These are phyloP conservation scores for Phytophthora capsici DNA, from an alignment of 352 stramenopile species.

Conservation along the genomic window DNA sequence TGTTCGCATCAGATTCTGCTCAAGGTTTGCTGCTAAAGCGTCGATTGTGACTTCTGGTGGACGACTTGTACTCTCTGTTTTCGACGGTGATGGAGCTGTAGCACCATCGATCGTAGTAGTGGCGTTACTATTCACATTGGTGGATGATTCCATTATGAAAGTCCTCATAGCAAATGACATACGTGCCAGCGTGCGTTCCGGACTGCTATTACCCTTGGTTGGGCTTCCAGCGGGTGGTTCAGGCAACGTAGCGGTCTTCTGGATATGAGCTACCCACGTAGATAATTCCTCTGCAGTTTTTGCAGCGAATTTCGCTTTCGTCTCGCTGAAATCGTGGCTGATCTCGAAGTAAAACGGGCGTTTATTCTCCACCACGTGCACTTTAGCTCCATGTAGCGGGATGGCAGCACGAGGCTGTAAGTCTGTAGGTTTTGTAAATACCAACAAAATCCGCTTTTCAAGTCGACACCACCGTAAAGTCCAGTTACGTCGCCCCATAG, in stretches of 20 bases:
- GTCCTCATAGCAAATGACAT: conserved; percentile 83
- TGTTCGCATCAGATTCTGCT: conserved; percentile 24
- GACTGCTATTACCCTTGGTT: conserved; percentile 45
- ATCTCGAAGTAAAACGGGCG: conserved; percentile 87
- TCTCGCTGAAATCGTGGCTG: conserved; percentile 73
- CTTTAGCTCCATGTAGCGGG: conserved; percentile 64
- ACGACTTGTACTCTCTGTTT: conserved; percentile 23
- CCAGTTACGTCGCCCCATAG: conserved; percentile 83
- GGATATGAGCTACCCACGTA: conserved; percentile 64
- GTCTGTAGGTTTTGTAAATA: conserved; percentile 64
- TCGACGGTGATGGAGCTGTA: conserved; percentile 20
- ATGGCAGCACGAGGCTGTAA: conserved; percentile 67
- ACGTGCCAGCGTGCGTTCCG: conserved; percentile 54
- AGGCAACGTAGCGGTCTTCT: conserved; percentile 51
- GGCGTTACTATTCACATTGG: conserved; percentile 15
- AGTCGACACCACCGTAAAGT: conserved; percentile 78
- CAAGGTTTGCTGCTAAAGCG: conserved; percentile 16
- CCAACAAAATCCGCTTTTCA: conserved; percentile 75
- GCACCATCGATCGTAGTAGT: conserved; percentile 9
- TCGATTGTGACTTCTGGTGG: conserved; percentile 25
- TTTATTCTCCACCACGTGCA: conserved; percentile 71
- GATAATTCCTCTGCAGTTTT: conserved; percentile 67
- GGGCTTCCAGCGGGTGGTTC: conserved; percentile 54
- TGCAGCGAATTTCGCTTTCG: conserved; percentile 78
- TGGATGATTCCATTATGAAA: conserved; percentile 70